These are phyloP conservation scores for Vaccinium myrtillus DNA, from an alignment of 148 eudicot species.

Conservation along the genomic window DNA sequence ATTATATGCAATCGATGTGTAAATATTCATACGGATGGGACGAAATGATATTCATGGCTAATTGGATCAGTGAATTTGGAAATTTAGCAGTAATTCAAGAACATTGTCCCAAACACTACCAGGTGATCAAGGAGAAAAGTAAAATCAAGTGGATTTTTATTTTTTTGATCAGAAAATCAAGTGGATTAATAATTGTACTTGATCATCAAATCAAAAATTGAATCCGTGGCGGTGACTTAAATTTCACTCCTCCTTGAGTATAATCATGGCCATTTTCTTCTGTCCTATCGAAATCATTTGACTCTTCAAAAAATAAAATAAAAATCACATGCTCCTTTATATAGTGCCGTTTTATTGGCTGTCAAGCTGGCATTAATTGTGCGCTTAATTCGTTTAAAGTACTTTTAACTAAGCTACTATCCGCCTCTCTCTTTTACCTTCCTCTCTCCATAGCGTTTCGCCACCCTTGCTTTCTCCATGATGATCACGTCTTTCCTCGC, in stretches of 20 bases:
- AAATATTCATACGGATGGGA: no score
- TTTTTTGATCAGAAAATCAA: neutral
- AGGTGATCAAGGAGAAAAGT: neutral
- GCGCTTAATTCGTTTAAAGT: neutral
- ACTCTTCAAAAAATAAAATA: neutral
- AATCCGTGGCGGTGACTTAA: neutral
- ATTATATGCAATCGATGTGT: neutral
- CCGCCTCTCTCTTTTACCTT: no score
- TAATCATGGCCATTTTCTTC: neutral
- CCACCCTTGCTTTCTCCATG: no score
- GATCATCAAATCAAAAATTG: neutral
- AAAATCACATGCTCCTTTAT: neutral
- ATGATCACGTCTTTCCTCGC: no score
- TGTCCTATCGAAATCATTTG: neutral
- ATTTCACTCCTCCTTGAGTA: neutral
- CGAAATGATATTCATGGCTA: neutral
- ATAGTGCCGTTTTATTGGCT: slow-evolving; percentile 2
- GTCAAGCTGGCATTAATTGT: neutral
- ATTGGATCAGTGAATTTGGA: neutral
- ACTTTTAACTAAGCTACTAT: neutral
- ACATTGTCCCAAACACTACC: neutral
- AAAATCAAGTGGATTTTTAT: slow-evolving; percentile 2
- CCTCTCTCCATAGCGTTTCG: no score
- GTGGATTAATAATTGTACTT: slow-evolving; percentile 7
- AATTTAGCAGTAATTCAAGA: neutral